These are phyloP conservation scores for Passiflora organensis DNA, from an alignment of 345 rosid genomes.

Conservation along the genomic window DNA sequence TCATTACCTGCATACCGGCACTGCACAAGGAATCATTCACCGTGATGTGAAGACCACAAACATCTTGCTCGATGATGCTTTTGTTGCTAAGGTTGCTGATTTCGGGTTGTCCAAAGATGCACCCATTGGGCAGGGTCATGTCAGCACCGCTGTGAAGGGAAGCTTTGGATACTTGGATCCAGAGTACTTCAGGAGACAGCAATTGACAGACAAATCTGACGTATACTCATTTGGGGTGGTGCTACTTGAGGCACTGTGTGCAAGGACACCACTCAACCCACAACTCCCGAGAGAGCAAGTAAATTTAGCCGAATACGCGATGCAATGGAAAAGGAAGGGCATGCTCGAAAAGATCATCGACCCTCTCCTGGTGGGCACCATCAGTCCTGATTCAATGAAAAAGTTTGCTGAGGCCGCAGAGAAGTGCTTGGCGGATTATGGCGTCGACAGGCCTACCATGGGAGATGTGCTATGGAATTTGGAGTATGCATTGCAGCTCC, in stretches of 20 bases:
- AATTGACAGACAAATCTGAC: slow-evolving; percentile 56
- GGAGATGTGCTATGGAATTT: slow-evolving; percentile 66
- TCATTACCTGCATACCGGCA: slow-evolving; percentile 79
- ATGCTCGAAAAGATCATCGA: slow-evolving; percentile 44
- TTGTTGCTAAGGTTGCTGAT: slow-evolving; percentile 78
- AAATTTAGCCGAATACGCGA: slow-evolving; percentile 65
- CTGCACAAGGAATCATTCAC: slow-evolving; percentile 85
- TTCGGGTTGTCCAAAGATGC: slow-evolving; percentile 79
- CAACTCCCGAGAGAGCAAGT: slow-evolving; percentile 62
- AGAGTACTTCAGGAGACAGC: slow-evolving; percentile 62
- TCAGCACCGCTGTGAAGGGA: slow-evolving; percentile 56
- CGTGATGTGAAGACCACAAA: slow-evolving; percentile 83
- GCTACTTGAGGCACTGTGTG: slow-evolving; percentile 53
- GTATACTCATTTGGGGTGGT: slow-evolving; percentile 72
- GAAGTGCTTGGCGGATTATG: slow-evolving; percentile 52
- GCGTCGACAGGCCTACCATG: slow-evolving; percentile 58
- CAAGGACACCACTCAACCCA: slow-evolving; percentile 68
- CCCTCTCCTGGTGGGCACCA: slow-evolving; percentile 39
- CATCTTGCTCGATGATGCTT: slow-evolving; percentile 66
- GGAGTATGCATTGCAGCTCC: slow-evolving; percentile 75
- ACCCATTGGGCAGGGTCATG: slow-evolving; percentile 66
- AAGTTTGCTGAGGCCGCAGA: slow-evolving; percentile 57
- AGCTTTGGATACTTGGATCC: slow-evolving; percentile 62
- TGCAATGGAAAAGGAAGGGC: slow-evolving; percentile 50
- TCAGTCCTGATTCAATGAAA: slow-evolving; percentile 55